Evolutionary conservation across 148 eudicot genomes (phyloP).

Genomic region (Persicaria tinctoria): DNA sequence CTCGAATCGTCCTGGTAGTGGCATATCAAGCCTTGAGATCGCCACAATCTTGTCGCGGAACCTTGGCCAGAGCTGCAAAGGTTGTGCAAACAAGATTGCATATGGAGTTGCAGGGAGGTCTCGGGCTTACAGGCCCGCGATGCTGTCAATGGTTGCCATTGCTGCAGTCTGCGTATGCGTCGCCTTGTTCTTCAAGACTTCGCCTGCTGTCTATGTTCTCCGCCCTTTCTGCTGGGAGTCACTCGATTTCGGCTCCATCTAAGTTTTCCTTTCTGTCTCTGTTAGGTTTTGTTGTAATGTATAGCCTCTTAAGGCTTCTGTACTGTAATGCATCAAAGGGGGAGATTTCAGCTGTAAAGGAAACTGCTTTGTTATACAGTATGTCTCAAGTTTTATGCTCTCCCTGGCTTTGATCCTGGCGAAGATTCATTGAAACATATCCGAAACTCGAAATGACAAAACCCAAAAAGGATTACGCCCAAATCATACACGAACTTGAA

Average conservation of each 20-base stretch:
- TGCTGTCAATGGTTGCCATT: slow-evolving; percentile 76
- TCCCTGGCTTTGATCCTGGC: background rate
- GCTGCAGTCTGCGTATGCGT: slow-evolving; percentile 95
- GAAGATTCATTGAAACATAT: too few relatives aligned
- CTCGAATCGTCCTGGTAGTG: background rate
- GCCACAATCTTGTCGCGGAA: background rate
- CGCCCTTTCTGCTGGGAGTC: slow-evolving; percentile 62
- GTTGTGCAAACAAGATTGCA: background rate
- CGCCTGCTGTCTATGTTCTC: slow-evolving; percentile 34
- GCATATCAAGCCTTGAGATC: slow-evolving; percentile 14
- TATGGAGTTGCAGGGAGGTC: slow-evolving; percentile 16
- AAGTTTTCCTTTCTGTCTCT: background rate
- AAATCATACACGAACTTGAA: too few relatives aligned
- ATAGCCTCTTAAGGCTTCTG: background rate
- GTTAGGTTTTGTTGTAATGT: background rate
- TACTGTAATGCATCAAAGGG: background rate
- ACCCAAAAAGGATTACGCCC: too few relatives aligned
- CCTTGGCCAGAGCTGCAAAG: background rate
- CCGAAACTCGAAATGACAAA: too few relatives aligned
- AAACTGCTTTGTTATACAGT: background rate
- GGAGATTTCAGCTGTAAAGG: background rate
- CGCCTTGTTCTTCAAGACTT: slow-evolving; percentile 55
- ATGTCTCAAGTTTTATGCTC: background rate
- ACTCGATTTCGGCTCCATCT: slow-evolving; percentile 46
- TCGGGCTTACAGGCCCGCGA: slow-evolving; percentile 53